Conservation (phyloP, 495 filamentous ascomycete species). For the Neurospora sp. region DNA sequence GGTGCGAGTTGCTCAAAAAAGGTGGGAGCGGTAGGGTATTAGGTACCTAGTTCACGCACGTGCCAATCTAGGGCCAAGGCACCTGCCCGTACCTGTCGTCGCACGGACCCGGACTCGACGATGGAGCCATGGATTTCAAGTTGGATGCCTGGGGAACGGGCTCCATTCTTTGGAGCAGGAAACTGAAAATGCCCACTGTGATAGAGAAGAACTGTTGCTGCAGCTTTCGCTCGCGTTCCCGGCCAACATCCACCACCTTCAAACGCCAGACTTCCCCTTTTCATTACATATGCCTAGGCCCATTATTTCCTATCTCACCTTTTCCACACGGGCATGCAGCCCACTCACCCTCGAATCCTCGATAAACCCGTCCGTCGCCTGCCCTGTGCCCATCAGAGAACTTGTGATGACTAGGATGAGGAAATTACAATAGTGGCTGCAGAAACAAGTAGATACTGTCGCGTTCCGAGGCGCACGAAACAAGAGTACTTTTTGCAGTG, state of each 20-base stretch:
- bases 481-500: slow-evolving; percentile 14
- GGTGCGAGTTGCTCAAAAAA: not conserved
- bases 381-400: not conserved
- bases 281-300: not conserved
- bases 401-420: not conserved
- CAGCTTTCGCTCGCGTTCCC: not conserved
- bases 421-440: slow-evolving; percentile 1
- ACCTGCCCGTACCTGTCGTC: not conserved
- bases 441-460: slow-evolving; percentile 9
- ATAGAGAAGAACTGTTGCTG: not conserved
- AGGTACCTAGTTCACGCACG: not conserved
- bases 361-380: not conserved
- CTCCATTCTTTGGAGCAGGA: not conserved
- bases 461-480: slow-evolving; percentile 14
- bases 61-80: not conserved
- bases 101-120: not conserved
- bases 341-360: not conserved
- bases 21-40: not conserved
- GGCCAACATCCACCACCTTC: not conserved
- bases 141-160: not conserved
- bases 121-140: not conserved
- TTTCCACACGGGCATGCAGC: not conserved
- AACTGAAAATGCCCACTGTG: not conserved
- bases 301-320: not conserved
- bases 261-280: not conserved